Evolutionary conservation across 306 rosid genomes (phyloP).

Genomic region (Datisca glomerata): DNA sequence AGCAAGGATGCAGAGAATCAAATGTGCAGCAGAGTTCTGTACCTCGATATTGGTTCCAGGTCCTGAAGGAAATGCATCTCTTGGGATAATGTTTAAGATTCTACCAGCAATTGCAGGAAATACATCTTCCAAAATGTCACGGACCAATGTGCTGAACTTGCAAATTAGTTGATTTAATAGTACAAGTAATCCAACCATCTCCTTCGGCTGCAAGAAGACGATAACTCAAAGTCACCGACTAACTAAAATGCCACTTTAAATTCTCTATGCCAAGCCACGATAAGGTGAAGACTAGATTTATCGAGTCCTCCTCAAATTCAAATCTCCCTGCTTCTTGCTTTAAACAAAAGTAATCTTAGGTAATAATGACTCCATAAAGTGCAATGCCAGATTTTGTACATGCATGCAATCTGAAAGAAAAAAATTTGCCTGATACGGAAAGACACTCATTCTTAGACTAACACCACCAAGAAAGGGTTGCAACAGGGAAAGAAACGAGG

Average conservation of each 20-base stretch:
- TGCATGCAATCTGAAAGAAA: too few species aligned
- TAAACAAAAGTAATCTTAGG: too few species aligned
- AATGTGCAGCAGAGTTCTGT: constrained; percentile 4
- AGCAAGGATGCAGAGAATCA: neutral
- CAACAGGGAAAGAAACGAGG: too few species aligned
- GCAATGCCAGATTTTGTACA: too few species aligned
- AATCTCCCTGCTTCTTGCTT: neutral
- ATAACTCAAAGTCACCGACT: neutral
- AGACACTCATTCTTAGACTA: too few species aligned
- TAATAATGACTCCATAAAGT: too few species aligned
- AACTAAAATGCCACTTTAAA: neutral
- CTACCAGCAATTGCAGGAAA: constrained; percentile 71
- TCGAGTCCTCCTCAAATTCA: neutral
- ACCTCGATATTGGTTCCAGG: constrained; percentile 89
- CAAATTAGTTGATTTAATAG: constrained; percentile 88
- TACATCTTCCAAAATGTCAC: constrained; percentile 68
- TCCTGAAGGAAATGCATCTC: constrained; percentile 66
- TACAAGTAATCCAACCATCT: constrained; percentile 64
- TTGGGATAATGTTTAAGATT: constrained; percentile 61
- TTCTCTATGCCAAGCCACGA: neutral
- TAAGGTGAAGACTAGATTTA: neutral
- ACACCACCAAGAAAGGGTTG: too few species aligned
- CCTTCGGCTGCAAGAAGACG: constrained; percentile 67
- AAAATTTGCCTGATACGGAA: too few species aligned
- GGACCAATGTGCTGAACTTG: constrained; percentile 65